phyloP scores from a whole-genome alignment of 495 filamentous ascomycete genomes.

The Podospora tetraspora region DNA sequence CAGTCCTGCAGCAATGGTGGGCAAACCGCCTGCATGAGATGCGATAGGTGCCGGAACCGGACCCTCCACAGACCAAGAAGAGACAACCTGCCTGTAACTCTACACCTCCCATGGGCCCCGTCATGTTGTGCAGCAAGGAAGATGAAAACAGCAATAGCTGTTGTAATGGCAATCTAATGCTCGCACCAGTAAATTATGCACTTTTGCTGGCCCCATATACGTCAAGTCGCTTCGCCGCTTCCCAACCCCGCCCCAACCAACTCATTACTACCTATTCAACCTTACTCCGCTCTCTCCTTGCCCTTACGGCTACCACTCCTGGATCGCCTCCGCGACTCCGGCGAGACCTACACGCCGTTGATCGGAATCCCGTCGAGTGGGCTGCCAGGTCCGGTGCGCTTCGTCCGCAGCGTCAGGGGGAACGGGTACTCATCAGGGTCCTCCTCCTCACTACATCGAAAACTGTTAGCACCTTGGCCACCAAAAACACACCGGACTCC shows the following conservation, averaged over 20 bases:
- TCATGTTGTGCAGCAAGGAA: neutral
- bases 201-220: conserved; percentile 11
- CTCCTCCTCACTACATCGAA: conserved; percentile 78
- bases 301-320: neutral
- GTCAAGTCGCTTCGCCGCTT: neutral
- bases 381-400: conserved; percentile 36
- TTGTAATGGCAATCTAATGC: conserved; percentile 8
- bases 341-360: conserved; percentile 33
- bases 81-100: neutral
- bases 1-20: neutral
- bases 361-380: conserved; percentile 35
- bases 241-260: neutral
- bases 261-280: neutral
- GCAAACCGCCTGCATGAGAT: neutral
- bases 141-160: neutral
- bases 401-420: conserved; percentile 71
- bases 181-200: neutral
- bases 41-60: neutral
- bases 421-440: conserved; percentile 91
- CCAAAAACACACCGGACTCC: neutral
- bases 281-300: neutral
- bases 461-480: conserved; percentile 10
- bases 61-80: neutral
- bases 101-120: no score
- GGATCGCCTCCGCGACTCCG: neutral